phyloP scores from a whole-genome alignment of 2,329 filamentous ascomycete genomes.

The Colletotrichum spaethianum region DNA sequence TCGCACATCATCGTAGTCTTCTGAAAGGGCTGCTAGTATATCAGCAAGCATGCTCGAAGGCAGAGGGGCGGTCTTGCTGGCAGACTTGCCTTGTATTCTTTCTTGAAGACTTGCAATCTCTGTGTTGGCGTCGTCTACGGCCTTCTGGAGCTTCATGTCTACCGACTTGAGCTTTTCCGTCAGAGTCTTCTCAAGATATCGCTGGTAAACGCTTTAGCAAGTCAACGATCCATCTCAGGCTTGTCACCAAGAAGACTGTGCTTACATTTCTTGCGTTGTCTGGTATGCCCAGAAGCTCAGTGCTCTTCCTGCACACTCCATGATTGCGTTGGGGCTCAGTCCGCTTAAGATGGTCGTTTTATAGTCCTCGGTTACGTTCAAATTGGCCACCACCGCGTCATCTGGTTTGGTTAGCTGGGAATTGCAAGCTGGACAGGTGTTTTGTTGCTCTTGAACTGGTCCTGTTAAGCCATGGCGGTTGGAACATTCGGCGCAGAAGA shows the following conservation, averaged over 20 bases:
- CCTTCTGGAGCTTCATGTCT: conserved; percentile 77
- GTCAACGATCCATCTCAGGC: conserved; percentile 23
- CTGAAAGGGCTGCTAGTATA: conserved; percentile 62
- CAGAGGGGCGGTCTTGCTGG: neutral
- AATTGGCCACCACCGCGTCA: conserved; percentile 78
- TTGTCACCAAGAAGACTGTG: conserved; percentile 16
- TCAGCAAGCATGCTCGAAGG: conserved; percentile 40
- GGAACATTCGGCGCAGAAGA: conserved; percentile 86
- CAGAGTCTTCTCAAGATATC: conserved; percentile 79
- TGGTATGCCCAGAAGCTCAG: conserved; percentile 92
- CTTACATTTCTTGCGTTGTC: conserved; percentile 84
- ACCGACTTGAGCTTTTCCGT: conserved; percentile 79
- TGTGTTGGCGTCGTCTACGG: conserved; percentile 81
- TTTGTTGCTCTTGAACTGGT: conserved; percentile 64
- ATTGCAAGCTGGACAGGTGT: conserved; percentile 82
- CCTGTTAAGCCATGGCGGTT: conserved; percentile 73
- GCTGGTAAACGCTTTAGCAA: conserved; percentile 78
- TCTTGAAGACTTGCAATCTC: conserved; percentile 78
- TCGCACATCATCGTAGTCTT: conserved; percentile 74
- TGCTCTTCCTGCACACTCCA: conserved; percentile 87
- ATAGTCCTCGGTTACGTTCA: conserved; percentile 89
- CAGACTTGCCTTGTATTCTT: conserved; percentile 71
- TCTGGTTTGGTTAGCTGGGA: conserved; percentile 78
- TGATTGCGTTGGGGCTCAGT: conserved; percentile 83
- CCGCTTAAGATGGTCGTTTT: conserved; percentile 90